phyloP scores from a whole-genome alignment of 2,329 filamentous ascomycete genomes.

The Calonectria naviculata region DNA sequence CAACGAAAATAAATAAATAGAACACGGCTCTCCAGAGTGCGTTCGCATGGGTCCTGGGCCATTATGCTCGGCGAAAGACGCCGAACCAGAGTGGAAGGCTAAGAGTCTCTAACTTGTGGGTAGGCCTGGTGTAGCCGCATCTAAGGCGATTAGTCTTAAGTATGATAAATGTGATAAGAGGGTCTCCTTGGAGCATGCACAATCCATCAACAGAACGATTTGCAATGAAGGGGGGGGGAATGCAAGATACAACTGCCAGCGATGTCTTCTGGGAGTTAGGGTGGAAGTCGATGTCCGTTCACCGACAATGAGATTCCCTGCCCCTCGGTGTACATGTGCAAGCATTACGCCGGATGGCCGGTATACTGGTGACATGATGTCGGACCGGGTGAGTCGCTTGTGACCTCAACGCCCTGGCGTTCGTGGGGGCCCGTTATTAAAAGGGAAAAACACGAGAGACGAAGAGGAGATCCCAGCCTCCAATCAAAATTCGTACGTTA shows the following conservation, averaged over 20 bases:
- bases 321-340: constrained; percentile 19
- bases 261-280: neutral
- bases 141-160: neutral
- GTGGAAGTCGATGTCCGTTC: constrained; percentile 19
- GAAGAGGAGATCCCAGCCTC: constrained; percentile 24
- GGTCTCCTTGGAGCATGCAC: neutral
- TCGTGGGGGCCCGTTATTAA: constrained; percentile 26
- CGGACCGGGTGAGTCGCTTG: constrained; percentile 36
- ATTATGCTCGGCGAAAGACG: constrained; percentile 7
- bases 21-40: constrained; percentile 7
- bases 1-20: constrained; percentile 3
- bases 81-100: constrained; percentile 20
- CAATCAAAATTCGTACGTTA: neutral
- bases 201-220: neutral
- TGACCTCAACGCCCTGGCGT: constrained; percentile 33
- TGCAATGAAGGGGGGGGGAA: neutral
- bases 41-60: constrained; percentile 13
- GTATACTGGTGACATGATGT: constrained; percentile 42
- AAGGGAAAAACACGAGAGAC: constrained; percentile 13
- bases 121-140: constrained; percentile 3
- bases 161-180: neutral
- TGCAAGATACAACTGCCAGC: neutral
- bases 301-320: constrained; percentile 26
- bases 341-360: constrained; percentile 28
- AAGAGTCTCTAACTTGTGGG: constrained; percentile 12